Base-by-base conservation (phyloP, 495 filamentous ascomycete genomes). In the Bombardia bombarda region DNA sequence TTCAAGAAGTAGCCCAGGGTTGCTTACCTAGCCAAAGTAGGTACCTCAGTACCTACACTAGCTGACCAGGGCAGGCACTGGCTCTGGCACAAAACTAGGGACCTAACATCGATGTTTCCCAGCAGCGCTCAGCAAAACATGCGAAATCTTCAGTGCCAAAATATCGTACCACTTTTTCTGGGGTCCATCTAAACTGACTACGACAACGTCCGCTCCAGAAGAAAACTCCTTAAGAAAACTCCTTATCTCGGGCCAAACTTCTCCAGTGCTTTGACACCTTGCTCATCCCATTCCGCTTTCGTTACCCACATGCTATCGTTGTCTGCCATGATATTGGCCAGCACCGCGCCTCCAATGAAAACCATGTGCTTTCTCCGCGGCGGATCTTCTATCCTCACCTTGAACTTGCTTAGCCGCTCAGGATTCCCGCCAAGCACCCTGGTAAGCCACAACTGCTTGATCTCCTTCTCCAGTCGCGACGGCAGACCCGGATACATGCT, bases 261-360 rank as follows among this genome's bases (percentile, higher is more conserved):
- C 64, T 87, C 86, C 57, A 98, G 68, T 38, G 81, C 81, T 34
- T 84, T 74, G n/a, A 83, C 58, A 14, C 92, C 92, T 64, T 94
- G 83, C 70, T 98, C 92, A 56, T 88, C 72, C 93, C 93, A 98
- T 66, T 98, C 93, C 57, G 84, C 74, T 71, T 95, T 95, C 38
- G 83, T 82, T 40, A 98, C 90, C 92, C 92, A 98, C 92, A 98
- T 98, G 61, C 84, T 83, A 56, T 95, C 86, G 67, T 95, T 95
- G 63, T 97, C 89, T 38, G 92, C 88, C 82, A 98, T 97, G 68
- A 98, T 88, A 61, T 95, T 96, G 47, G 92, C 92, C 40, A 99
- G 75, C 36, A 99, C 93, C 7, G 92, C 93, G 57, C 92, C 92
- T 45, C 92, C 92, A 42, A 97, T 65, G 79, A 99, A 99, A 4